phyloP scores from a whole-genome alignment of 1,139 yeast genomes.

The Saccharomyces hybrid region DNA sequence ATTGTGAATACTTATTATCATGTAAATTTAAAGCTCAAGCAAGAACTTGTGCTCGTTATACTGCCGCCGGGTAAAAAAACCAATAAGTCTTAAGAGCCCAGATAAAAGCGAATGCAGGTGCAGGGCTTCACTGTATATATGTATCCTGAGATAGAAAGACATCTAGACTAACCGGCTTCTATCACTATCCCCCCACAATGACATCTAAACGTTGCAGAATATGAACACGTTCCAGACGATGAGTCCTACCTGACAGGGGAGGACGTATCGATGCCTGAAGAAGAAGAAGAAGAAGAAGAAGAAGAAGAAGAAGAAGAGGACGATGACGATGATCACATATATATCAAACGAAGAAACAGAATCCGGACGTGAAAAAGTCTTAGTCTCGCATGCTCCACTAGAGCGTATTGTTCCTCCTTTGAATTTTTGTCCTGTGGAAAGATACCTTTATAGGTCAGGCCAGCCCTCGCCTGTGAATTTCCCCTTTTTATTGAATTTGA shows the following conservation, averaged over 20 bases:
- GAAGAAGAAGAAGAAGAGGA: slow-evolving; percentile 19
- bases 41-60: no score
- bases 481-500: slow-evolving; percentile 67
- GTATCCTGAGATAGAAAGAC: background rate
- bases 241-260: background rate
- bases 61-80: no score
- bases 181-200: background rate
- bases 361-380: slow-evolving; percentile 24
- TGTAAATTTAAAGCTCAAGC: no score
- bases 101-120: background rate
- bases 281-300: slow-evolving; percentile 9
- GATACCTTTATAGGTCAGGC: slow-evolving; percentile 77
- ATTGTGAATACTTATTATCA: no score
- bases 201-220: background rate
- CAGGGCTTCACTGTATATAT: background rate
- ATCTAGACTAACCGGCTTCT: background rate
- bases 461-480: slow-evolving; percentile 95
- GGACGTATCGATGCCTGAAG: background rate
- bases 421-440: slow-evolving; percentile 91
- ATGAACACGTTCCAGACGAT: background rate
- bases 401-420: slow-evolving; percentile 81
- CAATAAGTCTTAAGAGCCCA: background rate
- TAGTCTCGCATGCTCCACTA: slow-evolving; percentile 40
- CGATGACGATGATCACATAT: slow-evolving; percentile 25
- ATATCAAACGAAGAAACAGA: slow-evolving; percentile 31